Evolutionary conservation across 805 yeast species (phyloP).

Genomic region (Yamadazyma philogaea): DNA sequence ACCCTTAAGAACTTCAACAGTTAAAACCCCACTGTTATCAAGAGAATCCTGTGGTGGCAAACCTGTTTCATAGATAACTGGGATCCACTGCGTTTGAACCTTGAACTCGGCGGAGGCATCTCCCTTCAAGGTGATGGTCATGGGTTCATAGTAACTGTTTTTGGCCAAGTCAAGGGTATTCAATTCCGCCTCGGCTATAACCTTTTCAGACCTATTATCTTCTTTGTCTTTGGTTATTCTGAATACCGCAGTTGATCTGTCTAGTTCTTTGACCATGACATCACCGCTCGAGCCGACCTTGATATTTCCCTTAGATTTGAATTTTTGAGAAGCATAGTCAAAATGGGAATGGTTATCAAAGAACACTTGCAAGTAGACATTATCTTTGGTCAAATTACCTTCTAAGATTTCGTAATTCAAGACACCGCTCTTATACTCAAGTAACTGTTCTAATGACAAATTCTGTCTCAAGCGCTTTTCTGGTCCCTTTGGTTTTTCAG

Average conservation of each 20-base stretch:
- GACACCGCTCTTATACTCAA: conserved; percentile 69
- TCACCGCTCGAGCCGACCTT: conserved; percentile 58
- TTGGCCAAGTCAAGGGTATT: conserved; percentile 66
- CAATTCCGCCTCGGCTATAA: conserved; percentile 58
- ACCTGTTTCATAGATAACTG: conserved; percentile 51
- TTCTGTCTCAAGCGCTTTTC: conserved; percentile 22
- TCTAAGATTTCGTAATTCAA: conserved; percentile 63
- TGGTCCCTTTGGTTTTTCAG: conserved; percentile 21
- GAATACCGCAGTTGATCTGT: conserved; percentile 63
- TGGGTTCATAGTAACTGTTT: conserved; percentile 62
- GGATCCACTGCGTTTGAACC: conserved; percentile 74
- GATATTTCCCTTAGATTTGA: conserved; percentile 43
- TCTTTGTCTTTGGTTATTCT: conserved; percentile 56
- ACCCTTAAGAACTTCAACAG: conserved; percentile 61
- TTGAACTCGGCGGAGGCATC: conserved; percentile 50
- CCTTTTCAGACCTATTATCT: conserved; percentile 53
- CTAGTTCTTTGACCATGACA: conserved; percentile 71
- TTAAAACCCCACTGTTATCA: conserved; percentile 69
- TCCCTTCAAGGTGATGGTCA: conserved; percentile 54
- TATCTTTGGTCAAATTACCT: conserved; percentile 53
- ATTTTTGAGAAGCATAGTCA: conserved; percentile 53
- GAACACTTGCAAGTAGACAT: conserved; percentile 66
- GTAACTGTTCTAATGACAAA: conserved; percentile 56
- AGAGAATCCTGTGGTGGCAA: conserved; percentile 75
- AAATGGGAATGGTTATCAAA: conserved; percentile 74